These are phyloP conservation scores for Bathelium albidoporum DNA, from an alignment of 495 filamentous ascomycete genomes.

Conservation along the genomic window DNA sequence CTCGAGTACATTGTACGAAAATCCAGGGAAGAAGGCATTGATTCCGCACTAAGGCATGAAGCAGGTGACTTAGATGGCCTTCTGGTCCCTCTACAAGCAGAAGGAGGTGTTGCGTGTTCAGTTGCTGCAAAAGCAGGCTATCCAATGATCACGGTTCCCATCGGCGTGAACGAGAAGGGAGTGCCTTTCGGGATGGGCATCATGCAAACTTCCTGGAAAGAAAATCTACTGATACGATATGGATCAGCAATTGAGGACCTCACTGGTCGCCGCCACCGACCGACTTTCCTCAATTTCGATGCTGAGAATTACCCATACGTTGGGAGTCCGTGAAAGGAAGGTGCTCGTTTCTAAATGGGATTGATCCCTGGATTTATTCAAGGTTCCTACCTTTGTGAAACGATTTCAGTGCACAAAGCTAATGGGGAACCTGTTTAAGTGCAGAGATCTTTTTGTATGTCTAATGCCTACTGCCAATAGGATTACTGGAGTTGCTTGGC, in stretches of 20 bases:
- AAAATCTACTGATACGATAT: conserved; percentile 19
- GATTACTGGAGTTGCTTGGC: no score
- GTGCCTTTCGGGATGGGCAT: conserved; percentile 22
- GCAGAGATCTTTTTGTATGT: no score
- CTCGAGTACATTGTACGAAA: background rate
- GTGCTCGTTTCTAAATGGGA: background rate
- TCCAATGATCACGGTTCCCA: conserved; percentile 22
- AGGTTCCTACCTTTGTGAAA: no score
- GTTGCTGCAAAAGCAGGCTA: conserved; percentile 26
- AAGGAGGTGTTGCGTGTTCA: conserved; percentile 19
- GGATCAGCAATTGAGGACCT: conserved; percentile 24
- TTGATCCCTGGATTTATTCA: background rate
- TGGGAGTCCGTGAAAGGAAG: background rate
- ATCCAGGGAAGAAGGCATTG: conserved; percentile 1
- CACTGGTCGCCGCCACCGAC: background rate
- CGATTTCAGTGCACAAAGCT: no score
- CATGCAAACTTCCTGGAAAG: conserved; percentile 23
- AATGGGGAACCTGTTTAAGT: no score
- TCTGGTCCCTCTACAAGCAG: conserved; percentile 15
- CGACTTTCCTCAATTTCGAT: background rate
- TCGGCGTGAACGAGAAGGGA: conserved; percentile 14
- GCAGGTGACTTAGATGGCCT: background rate
- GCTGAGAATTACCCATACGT: background rate
- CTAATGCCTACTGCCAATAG: no score
- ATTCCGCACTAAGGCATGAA: conserved; percentile 2